Evolutionary conservation across 768 basidiomycete species (phyloP), one percentile per base, ranked within the genome.

Genomic region (Tulasnella sp.): DNA sequence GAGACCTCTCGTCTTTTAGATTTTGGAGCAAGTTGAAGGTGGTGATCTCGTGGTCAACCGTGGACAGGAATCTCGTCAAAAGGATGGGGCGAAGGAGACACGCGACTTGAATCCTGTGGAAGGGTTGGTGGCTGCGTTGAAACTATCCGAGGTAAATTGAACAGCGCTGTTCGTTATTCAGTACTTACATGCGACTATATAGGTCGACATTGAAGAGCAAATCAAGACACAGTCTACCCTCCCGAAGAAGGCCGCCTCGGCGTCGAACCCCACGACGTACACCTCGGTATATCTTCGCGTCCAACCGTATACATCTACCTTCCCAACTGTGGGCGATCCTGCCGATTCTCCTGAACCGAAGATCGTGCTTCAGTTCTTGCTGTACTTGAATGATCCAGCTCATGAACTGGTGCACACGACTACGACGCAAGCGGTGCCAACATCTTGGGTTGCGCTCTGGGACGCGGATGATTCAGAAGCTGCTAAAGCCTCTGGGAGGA

Each of bases 21-120:
- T 96, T 61, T 81, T 97, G 79, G 91, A 94, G 65, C 92, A 96
- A 72, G 84, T 94, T 15, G 82, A 93, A 68, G 88, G 91, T 40
- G 90, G 92, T 34, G 88, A 94, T 67, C 78, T 97, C 46, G 71
- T 92, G 53, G 85, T 93, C 49, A 91, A 92, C 70, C 79, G 63
- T 88, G 87, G 29, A 75, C 25, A 85, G 59, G 85, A 85, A 64
- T 82, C 82, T 36, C 77, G 75, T 49, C 84, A 81, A 17, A 88
- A 82, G 66, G 78, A 82, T 21, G 56, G 67, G 6, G 67, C 70
- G n/a, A 70, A 73, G 15, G 66, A 66, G 25, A 69, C 72, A 46
- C 74, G 93, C 43, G 81, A 93, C 52, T 72, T 98, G 37, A 87
- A 91, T 63, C 70, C 81, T 0, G 86, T 92, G 0, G 86, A 94